Evolutionary conservation across 2,329 filamentous ascomycete genomes (phyloP).

Genomic region (Apiospora hydei): DNA sequence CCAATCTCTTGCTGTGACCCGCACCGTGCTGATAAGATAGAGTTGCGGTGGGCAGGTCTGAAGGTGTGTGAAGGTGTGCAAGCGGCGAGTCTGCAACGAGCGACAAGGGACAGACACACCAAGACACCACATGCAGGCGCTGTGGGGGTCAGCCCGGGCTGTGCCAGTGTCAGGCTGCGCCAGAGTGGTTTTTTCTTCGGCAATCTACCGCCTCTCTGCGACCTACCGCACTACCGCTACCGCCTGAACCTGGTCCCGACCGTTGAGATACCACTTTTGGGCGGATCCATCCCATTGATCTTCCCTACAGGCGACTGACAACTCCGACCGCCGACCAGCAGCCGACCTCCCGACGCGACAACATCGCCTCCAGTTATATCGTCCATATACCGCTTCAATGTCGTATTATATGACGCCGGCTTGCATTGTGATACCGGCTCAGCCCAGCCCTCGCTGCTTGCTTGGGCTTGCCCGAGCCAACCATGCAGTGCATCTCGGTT

Average conservation of each 20-base stretch:
- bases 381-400: neutral
- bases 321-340: neutral
- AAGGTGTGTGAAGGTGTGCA: too few relatives aligned
- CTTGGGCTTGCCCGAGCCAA: conserved; percentile 9
- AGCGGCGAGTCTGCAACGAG: too few relatives aligned
- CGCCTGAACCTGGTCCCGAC: conserved; percentile 1
- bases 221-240: neutral
- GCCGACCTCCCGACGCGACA: neutral
- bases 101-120: too few relatives aligned
- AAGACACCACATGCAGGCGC: neutral
- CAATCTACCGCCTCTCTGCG: neutral
- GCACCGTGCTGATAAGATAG: conserved; percentile 13
- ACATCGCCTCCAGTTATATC: neutral
- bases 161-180: neutral
- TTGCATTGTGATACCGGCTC: conserved; percentile 14
- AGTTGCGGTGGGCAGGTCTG: neutral
- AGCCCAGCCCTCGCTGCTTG: neutral
- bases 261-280: conserved; percentile 13
- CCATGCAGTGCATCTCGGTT: neutral
- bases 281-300: neutral
- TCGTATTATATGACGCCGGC: neutral
- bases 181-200: neutral
- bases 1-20: conserved; percentile 13
- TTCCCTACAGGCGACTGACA: neutral
- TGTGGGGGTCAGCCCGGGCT: neutral